Evolutionary conservation across 805 yeast genomes (phyloP), one percentile per base, ranked within the genome.

Genomic region (Cyberlindnera galapagoensis): DNA sequence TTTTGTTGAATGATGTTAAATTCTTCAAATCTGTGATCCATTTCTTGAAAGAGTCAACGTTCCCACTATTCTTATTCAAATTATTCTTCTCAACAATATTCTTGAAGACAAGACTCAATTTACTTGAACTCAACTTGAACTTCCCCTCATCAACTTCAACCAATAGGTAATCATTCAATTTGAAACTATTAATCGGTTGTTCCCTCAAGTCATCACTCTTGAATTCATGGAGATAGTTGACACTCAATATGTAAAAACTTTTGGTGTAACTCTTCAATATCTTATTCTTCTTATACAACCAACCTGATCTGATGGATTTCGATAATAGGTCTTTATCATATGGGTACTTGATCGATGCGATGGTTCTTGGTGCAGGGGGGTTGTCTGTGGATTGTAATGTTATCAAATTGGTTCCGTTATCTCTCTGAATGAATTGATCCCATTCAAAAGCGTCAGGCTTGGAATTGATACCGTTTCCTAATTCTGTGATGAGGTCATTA

Each of bases 211-310:
- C 94, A 3, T 74, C 55, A 1, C 85, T 59, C 61, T 87, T 87
- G 60, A 90, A 84, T 59, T 90, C 98, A 54, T 92, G 97, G 28
- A 90, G 60, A 47, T 74, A 86, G 40, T 76, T 79, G 38, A 95
- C 78, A 2, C 97, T 87, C 41, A 90, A 65, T 11, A 90, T 94
- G 56, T 83, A 90, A 74, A 85, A 90, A 3, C 88, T 90, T 39
- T 76, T 71, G 6, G 88, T 73, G 57, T 87, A 92, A 17, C 86
- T 80, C 62, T 88, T 88, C 45, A 92, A 65, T 52, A 77, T 83
- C 66, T 88, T 90, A 8, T 96, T 82, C 49, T 94, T 73, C 55
- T 96, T 74, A 54, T 86, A 94, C 36, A 90, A 63, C 38, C 65
- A 71, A 3, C 97, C 97, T 14, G 85, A 74, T 36, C 86, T 72